Evolutionary conservation across 768 basidiomycete genomes (phyloP).

Genomic region (Hebeloma cylindrosporum): DNA sequence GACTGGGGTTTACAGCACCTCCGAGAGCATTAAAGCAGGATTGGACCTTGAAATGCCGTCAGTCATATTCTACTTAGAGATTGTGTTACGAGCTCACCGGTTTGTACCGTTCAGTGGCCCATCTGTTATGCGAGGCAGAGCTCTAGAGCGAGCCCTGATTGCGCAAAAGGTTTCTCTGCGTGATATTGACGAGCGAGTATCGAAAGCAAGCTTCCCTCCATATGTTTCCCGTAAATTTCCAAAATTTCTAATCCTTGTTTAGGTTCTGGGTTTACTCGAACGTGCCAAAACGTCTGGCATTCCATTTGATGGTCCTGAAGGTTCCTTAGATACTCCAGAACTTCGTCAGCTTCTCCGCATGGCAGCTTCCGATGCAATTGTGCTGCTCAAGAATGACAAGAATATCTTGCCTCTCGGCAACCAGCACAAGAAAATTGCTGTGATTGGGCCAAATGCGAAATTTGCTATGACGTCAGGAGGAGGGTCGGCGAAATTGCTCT

Average conservation of each 20-base stretch:
- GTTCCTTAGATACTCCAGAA: constrained; percentile 45
- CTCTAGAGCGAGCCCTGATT: constrained; percentile 39
- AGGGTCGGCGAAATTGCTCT: constrained; percentile 53
- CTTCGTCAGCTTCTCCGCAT: constrained; percentile 47
- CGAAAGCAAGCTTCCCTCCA: constrained; percentile 25
- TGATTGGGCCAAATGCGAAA: constrained; percentile 66
- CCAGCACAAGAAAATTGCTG: constrained; percentile 45
- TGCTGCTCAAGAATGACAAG: constrained; percentile 61
- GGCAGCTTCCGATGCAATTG: constrained; percentile 53
- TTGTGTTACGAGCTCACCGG: constrained; percentile 36
- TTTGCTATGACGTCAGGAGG: constrained; percentile 54
- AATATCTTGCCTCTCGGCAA: constrained; percentile 49
- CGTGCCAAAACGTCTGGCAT: constrained; percentile 51
- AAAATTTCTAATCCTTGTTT: not conserved
- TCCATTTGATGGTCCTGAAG: constrained; percentile 52
- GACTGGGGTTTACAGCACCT: constrained; percentile 50
- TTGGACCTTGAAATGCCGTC: constrained; percentile 66
- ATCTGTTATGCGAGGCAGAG: constrained; percentile 46
- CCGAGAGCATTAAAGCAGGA: constrained; percentile 57
- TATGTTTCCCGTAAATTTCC: not conserved
- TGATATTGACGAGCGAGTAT: constrained; percentile 42
- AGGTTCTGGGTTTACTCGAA: constrained; percentile 51
- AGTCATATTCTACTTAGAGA: constrained; percentile 11
- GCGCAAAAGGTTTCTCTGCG: constrained; percentile 42
- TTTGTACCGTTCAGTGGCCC: constrained; percentile 40